phyloP scores from a whole-genome alignment of 805 yeast species.

The Hemisphaericaspora nanyangensis region DNA sequence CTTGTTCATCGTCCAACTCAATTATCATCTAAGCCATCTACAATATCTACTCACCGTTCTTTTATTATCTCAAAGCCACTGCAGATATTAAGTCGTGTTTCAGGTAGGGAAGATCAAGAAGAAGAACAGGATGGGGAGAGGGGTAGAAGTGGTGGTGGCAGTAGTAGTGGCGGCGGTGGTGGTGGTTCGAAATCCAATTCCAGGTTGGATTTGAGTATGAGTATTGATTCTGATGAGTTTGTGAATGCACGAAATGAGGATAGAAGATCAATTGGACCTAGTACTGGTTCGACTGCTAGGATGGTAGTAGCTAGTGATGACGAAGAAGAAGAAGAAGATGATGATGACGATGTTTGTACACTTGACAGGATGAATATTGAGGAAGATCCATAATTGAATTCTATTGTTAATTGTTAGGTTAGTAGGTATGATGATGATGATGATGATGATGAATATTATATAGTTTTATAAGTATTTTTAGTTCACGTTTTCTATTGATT shows the following conservation, averaged over 20 bases:
- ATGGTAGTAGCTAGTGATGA: neutral
- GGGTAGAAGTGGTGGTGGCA: too few species aligned
- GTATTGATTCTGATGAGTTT: constrained; percentile 9
- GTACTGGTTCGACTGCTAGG: neutral
- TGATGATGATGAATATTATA: too few species aligned
- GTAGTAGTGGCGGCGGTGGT: neutral
- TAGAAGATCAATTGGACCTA: neutral
- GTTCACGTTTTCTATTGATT: too few species aligned
- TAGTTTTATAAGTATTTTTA: too few species aligned
- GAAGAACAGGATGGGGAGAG: too few species aligned
- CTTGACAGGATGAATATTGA: neutral
- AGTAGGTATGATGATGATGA: too few species aligned
- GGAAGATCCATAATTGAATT: too few species aligned
- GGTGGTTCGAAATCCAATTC: neutral
- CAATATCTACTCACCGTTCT: constrained; percentile 4
- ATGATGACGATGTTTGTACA: constrained; percentile 3
- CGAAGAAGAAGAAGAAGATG: neutral
- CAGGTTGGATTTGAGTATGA: constrained; percentile 7
- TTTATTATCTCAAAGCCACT: constrained; percentile 18
- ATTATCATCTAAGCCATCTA: neutral
- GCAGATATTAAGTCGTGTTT: constrained; percentile 20
- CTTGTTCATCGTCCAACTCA: neutral
- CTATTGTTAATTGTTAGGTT: too few species aligned
- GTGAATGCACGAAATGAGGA: neutral
- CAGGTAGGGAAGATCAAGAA: neutral